These are phyloP conservation scores for Aspergillus versicolor DNA, from an alignment of 2,329 filamentous ascomycete genomes.

Conservation along the genomic window DNA sequence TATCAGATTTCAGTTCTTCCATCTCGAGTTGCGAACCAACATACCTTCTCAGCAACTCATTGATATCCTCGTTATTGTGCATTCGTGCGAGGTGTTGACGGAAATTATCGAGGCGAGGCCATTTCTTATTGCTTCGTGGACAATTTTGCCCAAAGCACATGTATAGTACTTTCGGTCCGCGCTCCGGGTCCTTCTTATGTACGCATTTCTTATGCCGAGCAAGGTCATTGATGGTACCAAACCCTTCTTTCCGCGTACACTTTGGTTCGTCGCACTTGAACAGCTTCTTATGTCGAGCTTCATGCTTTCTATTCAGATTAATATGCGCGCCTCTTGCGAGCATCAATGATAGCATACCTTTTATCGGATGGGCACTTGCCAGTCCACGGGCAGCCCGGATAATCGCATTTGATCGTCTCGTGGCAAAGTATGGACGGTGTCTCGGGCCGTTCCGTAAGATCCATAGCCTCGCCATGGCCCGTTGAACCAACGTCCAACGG, in stretches of 20 bases:
- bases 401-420: slow-evolving; percentile 30
- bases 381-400: slow-evolving; percentile 32
- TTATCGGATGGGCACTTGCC: slow-evolving; percentile 43
- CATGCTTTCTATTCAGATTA: slow-evolving; percentile 64
- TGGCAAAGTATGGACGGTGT: slow-evolving; percentile 55
- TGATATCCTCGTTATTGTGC: slow-evolving; percentile 54
- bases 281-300: slow-evolving; percentile 67
- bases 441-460: slow-evolving; percentile 44
- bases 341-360: slow-evolving; percentile 26
- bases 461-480: slow-evolving; percentile 9
- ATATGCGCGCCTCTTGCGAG: not conserved
- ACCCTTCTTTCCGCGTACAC: slow-evolving; percentile 65
- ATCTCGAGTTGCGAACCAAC: slow-evolving; percentile 16
- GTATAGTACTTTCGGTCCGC: slow-evolving; percentile 54
- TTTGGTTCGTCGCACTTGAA: slow-evolving; percentile 59
- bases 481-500: slow-evolving; percentile 19
- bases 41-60: slow-evolving; percentile 50
- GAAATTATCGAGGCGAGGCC: slow-evolving; percentile 85
- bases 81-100: slow-evolving; percentile 71
- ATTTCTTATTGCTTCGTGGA: slow-evolving; percentile 63
- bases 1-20: not conserved
- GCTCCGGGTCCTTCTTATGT: slow-evolving; percentile 54
- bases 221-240: slow-evolving; percentile 78
- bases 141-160: slow-evolving; percentile 61
- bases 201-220: slow-evolving; percentile 74